A percentile compares a stretch with the other conserved stretches of the same genome.
These are phyloP conservation scores for Phytophthora megakarya DNA, from an alignment of 352 stramenopile genomes.

Conservation along the genomic window DNA sequence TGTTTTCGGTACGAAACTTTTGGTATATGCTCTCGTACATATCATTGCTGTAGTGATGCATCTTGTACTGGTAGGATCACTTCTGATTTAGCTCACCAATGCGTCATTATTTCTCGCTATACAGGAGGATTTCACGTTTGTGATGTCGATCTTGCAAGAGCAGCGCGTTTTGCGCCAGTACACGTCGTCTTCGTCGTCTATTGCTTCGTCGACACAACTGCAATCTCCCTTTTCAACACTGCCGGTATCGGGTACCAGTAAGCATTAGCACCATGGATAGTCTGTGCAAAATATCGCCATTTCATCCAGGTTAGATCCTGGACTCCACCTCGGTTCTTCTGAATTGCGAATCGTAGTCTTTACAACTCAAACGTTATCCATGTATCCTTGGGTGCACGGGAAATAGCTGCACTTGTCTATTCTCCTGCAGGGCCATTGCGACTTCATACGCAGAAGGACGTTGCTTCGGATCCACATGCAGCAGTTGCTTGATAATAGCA, in stretches of 20 bases:
- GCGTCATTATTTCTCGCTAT: background rate
- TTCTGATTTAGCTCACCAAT: no score
- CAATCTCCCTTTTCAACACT: conserved; percentile 18
- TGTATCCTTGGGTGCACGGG: conserved; percentile 34
- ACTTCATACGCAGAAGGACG: conserved; percentile 79
- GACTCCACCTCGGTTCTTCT: background rate
- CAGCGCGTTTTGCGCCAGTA: conserved; percentile 49
- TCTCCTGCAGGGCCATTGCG: conserved; percentile 68
- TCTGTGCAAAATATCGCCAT: background rate
- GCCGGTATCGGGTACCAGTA: conserved; percentile 8
- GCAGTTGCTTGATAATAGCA: conserved; percentile 77
- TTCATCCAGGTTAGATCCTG: conserved; percentile 3
- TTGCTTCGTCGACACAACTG: conserved; percentile 25
- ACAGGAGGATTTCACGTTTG: conserved; percentile 71
- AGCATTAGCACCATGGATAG: conserved; percentile 7
- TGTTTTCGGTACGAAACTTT: conserved; percentile 52
- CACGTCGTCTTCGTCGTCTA: conserved; percentile 24
- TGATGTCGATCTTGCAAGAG: conserved; percentile 66
- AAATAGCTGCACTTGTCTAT: conserved; percentile 63
- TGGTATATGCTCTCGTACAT: conserved; percentile 12
- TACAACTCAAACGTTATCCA: conserved; percentile 11
- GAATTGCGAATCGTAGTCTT: background rate
- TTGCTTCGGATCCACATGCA: conserved; percentile 69
- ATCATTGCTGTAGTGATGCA: background rate
- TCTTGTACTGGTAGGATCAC: background rate